Conservation (phyloP, 2,329 filamentous ascomycete species). For the Calycina herbarum region DNA sequence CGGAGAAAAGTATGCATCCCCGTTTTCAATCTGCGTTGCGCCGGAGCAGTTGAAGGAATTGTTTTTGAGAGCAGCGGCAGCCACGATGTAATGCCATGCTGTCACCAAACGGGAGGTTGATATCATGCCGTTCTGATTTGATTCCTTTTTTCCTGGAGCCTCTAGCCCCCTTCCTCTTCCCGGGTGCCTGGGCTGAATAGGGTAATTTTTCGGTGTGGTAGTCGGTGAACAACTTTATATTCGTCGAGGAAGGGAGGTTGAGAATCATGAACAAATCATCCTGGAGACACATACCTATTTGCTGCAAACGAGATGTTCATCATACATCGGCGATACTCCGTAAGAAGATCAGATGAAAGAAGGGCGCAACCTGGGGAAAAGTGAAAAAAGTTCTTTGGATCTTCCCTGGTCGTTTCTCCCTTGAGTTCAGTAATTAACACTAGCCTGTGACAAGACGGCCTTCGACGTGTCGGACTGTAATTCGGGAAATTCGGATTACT, state of each 20-base stretch:
- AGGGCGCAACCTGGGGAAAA: not conserved
- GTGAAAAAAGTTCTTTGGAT: not conserved
- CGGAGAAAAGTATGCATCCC: not conserved
- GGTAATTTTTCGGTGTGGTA: not conserved
- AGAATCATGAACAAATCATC: no score
- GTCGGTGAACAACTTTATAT: not conserved
- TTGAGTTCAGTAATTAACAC: not conserved
- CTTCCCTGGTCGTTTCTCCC: not conserved
- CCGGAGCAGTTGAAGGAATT: not conserved
- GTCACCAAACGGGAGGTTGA: not conserved
- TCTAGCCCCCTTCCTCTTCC: not conserved
- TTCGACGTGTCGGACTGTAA: constrained; percentile 2
- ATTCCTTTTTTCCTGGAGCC: not conserved
- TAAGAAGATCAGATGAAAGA: constrained; percentile 1
- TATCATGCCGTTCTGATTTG: constrained; percentile 1
- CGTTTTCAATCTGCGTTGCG: not conserved
- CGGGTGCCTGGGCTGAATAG: not conserved
- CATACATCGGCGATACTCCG: not conserved
- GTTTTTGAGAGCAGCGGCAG: not conserved
- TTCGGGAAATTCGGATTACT: not conserved
- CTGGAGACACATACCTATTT: not conserved
- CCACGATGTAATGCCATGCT: not conserved
- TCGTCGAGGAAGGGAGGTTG: no score
- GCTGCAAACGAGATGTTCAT: not conserved
- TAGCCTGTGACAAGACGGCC: not conserved